phyloP scores from a whole-genome alignment of 2,329 filamentous ascomycete species.

The Lachnellula subtilissima region DNA sequence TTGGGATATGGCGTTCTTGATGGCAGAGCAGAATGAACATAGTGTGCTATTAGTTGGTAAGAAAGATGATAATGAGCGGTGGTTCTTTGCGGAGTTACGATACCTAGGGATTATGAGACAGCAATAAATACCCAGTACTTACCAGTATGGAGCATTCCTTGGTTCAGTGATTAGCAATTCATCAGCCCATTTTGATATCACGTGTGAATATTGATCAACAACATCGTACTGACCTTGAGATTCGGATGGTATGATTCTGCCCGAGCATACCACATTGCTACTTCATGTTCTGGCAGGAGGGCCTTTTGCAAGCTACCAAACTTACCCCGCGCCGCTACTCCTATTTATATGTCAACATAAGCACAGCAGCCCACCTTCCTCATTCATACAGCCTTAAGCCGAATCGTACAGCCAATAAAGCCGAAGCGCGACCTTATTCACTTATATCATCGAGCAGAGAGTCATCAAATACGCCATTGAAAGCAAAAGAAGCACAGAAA shows the following conservation, averaged over 20 bases:
- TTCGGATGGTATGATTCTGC: no score
- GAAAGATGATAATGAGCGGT: neutral
- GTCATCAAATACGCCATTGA: neutral
- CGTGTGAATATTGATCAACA: neutral
- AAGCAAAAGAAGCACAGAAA: neutral
- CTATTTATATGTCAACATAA: neutral
- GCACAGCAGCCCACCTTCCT: constrained; percentile 11
- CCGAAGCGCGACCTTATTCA: neutral
- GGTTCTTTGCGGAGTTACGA: neutral
- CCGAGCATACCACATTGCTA: neutral
- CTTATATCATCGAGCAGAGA: neutral
- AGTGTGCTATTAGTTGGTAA: neutral
- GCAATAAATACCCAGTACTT: neutral
- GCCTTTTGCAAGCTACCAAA: neutral
- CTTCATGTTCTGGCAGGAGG: neutral
- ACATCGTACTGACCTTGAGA: neutral
- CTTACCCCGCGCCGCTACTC: constrained; percentile 1
- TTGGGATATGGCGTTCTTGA: constrained; percentile 8
- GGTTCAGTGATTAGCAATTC: neutral
- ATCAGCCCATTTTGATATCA: neutral
- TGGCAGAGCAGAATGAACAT: constrained; percentile 13
- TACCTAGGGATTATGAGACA: constrained; percentile 3
- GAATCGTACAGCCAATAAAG: neutral
- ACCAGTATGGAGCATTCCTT: neutral
- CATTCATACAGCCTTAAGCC: neutral